phyloP scores from a whole-genome alignment of 225 moss, liverwort and hornwort genomes.

The Lunularia cruciata region DNA sequence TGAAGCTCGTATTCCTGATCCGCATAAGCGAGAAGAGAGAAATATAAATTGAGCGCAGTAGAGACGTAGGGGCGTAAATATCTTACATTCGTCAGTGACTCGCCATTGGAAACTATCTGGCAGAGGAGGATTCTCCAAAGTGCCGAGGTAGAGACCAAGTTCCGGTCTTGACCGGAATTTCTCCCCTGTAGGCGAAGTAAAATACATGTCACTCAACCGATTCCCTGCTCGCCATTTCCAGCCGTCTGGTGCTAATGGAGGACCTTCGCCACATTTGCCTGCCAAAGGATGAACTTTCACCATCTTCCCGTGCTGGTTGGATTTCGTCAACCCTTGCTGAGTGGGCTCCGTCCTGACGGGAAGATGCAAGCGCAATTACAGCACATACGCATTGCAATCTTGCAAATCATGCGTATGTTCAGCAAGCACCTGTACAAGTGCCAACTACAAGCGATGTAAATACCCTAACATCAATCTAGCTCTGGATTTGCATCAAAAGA shows the following conservation, averaged over 20 bases:
- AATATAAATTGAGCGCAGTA: not conserved
- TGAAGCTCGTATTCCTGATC: not conserved
- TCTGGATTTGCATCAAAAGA: too few species aligned
- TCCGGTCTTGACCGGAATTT: conserved; percentile 34
- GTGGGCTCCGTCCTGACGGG: too few species aligned
- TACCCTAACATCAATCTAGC: too few species aligned
- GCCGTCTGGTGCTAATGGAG: conserved; percentile 34
- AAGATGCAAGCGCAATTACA: too few species aligned
- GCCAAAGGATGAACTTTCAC: conserved; percentile 33
- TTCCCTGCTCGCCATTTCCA: conserved; percentile 44
- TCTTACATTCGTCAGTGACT: conserved; percentile 28
- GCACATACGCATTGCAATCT: too few species aligned
- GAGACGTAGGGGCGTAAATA: not conserved
- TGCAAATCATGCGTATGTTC: too few species aligned
- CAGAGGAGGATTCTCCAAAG: conserved; percentile 28
- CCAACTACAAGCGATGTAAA: too few species aligned
- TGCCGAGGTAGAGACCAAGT: conserved; percentile 23
- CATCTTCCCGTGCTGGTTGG: conserved; percentile 2
- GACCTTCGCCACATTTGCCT: conserved; percentile 34
- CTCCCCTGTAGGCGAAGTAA: conserved; percentile 32
- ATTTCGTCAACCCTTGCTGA: too few species aligned
- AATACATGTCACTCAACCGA: conserved; percentile 36
- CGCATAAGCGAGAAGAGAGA: too few species aligned
- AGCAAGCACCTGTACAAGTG: too few species aligned
- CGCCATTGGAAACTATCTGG: conserved; percentile 34